Base-by-base conservation (phyloP, 1,139 yeast species). In the Geotrichum candidum region DNA sequence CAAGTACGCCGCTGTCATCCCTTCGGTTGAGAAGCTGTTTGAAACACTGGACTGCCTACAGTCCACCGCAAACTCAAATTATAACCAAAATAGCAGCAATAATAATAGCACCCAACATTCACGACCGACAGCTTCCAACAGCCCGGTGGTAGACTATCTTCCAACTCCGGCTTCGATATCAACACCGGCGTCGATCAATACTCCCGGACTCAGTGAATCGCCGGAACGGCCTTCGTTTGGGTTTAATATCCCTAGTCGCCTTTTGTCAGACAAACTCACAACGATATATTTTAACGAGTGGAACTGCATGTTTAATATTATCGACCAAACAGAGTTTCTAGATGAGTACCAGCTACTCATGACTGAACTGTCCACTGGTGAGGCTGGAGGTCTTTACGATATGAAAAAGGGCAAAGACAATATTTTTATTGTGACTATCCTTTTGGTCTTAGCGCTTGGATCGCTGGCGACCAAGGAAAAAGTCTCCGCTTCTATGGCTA, bases 271-370 rank as follows among this genome's bases (percentile, higher is more conserved):
- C 66, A 71, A 70, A 53, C 69, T 74, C n/a, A 69, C 73, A 41
- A 63, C 73, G 64, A 72, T 81, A 1, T 90, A 83, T 71, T 90
- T 90, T 74, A 86, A 85, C 65, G 87, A 87, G 65, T 90, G 96
- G 96, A 87, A 89, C 38, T 80, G 81, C 53, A 74, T 83, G n/a
- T 78, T 86, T 51, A 95, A 96, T 0, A 78, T 89, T 13, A 71
- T 90, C 60, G 89, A 88, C 71, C 84, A 84, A 67, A 81, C 82
- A 55, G 78, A 82, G 7, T 90, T 90, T 68, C 77, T 86, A 69
- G 76, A 78, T 38, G 83, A 83, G 66, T 89, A 88, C 68, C 71
- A 77, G 46, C 77, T 76, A 53, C 80, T 84, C 58, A 75, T 68
- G 58, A 61, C 61, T 11, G 62, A n/a, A 10, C 23, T 58, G 13